phyloP scores from a whole-genome alignment of 2,329 filamentous ascomycete genomes.

The Aspergillus oerlinghausenensis region DNA sequence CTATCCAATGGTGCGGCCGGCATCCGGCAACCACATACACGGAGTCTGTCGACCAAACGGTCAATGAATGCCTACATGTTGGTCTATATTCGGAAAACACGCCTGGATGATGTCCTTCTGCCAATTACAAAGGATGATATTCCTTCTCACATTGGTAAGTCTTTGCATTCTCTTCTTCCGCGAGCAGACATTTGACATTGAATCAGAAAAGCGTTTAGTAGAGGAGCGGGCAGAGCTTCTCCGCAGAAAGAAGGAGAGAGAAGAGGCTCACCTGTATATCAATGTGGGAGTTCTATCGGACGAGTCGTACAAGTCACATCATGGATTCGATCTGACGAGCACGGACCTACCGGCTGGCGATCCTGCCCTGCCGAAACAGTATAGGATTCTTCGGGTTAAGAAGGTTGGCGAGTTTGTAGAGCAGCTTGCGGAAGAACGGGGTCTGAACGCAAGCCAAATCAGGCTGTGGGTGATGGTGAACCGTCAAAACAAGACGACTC shows the following conservation, averaged over 20 bases:
- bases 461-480: conserved; percentile 98
- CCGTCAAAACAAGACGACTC: conserved; percentile 91
- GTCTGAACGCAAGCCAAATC: conserved; percentile 63
- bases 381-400: conserved; percentile 70
- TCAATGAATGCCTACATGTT: conserved; percentile 96
- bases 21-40: conserved; percentile 60
- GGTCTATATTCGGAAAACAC: conserved; percentile 88
- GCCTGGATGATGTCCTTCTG: conserved; percentile 75
- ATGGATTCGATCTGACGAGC: conserved; percentile 76
- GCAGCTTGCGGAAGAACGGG: conserved; percentile 66
- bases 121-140: conserved; percentile 73
- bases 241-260: conserved; percentile 76
- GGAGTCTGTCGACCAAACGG: conserved; percentile 60
- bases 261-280: conserved; percentile 92
- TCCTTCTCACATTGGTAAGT: conserved; percentile 72
- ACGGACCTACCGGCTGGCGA: conserved; percentile 61
- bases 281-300: conserved; percentile 76
- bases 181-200: not conserved
- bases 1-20: conserved; percentile 53
- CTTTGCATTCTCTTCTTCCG: not conserved
- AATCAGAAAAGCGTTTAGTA: conserved; percentile 64
- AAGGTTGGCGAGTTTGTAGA: conserved; percentile 70
- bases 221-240: conserved; percentile 77
- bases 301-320: conserved; percentile 72
- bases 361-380: conserved; percentile 64